phyloP scores from a whole-genome alignment of 2,329 filamentous ascomycete genomes.

The Plectosphaerella plurivora region DNA sequence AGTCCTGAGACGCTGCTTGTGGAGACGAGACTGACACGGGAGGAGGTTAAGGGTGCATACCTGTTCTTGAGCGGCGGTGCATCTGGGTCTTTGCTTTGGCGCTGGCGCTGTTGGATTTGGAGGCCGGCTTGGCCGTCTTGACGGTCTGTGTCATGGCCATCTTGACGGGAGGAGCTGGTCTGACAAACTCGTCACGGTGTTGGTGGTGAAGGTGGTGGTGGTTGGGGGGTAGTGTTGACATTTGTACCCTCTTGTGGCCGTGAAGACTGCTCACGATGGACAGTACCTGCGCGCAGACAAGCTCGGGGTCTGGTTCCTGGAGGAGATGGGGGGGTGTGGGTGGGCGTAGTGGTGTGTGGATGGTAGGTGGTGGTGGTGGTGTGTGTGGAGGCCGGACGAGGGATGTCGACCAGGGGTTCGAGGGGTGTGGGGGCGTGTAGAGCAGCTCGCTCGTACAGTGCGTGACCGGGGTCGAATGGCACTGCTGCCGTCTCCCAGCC shows the following conservation, averaged over 20 bases:
- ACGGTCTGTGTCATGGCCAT: slow-evolving; percentile 58
- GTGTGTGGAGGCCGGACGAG: slow-evolving; percentile 11
- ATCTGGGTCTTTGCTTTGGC: slow-evolving; percentile 75
- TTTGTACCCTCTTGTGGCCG: slow-evolving; percentile 45
- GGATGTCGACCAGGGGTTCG: slow-evolving; percentile 9
- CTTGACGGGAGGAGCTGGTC: slow-evolving; percentile 41
- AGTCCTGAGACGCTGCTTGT: slow-evolving; percentile 10
- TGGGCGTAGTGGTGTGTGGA: neutral
- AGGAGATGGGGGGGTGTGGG: slow-evolving; percentile 5
- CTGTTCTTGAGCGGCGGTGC: slow-evolving; percentile 91
- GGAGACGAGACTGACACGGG: slow-evolving; percentile 4
- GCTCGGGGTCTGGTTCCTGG: slow-evolving; percentile 17
- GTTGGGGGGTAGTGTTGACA: slow-evolving; percentile 64
- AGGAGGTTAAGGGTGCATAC: slow-evolving; percentile 42
- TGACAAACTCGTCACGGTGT: slow-evolving; percentile 34
- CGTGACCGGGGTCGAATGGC: slow-evolving; percentile 1
- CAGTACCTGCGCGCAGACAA: slow-evolving; percentile 35
- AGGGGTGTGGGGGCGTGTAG: slow-evolving; percentile 6
- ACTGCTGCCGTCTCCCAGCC: neutral
- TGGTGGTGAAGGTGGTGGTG: slow-evolving; percentile 51
- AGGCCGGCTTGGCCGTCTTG: slow-evolving; percentile 51
- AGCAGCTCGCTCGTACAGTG: slow-evolving; percentile 2
- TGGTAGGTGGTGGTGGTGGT: slow-evolving; percentile 1
- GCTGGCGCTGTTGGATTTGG: slow-evolving; percentile 47
- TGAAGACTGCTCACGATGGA: slow-evolving; percentile 17